Conservation (phyloP, 2,329 filamentous ascomycete genomes). For the Exophiala oligosperma region DNA sequence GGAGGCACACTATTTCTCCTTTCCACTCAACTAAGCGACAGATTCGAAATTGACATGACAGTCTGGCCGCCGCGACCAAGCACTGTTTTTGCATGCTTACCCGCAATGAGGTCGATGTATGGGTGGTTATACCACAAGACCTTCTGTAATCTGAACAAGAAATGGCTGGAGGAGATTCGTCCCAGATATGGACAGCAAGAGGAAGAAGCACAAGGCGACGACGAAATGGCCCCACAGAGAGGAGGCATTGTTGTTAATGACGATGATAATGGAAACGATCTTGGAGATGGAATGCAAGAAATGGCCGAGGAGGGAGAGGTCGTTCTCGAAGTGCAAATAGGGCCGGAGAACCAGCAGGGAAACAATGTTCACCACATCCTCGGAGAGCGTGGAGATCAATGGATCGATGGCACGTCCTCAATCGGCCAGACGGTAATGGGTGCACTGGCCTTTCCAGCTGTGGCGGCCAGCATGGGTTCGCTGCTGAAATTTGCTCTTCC, state of each 20-base stretch:
- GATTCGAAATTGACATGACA: conserved; percentile 51
- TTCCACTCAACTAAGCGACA: conserved; percentile 44
- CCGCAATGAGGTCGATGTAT: conserved; percentile 65
- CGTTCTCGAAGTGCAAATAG: background rate
- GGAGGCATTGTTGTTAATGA: conserved; percentile 44
- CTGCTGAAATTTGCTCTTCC: conserved; percentile 70
- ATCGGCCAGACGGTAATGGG: conserved; percentile 64
- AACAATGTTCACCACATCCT: conserved; percentile 34
- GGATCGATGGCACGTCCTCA: conserved; percentile 55
- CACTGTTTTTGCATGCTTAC: conserved; percentile 65
- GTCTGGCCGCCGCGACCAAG: conserved; percentile 67
- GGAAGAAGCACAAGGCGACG: conserved; percentile 27
- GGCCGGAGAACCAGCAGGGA: conserved; percentile 8
- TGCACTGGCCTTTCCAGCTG: conserved; percentile 75
- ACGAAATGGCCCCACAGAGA: conserved; percentile 34
- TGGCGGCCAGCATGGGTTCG: conserved; percentile 78
- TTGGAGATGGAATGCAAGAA: conserved; percentile 35
- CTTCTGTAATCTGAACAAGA: conserved; percentile 58
- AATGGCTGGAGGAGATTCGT: conserved; percentile 64
- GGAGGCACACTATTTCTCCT: conserved; percentile 61
- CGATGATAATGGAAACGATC: conserved; percentile 45
- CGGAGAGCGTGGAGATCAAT: conserved; percentile 45
- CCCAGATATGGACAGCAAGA: conserved; percentile 48
- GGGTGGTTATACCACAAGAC: conserved; percentile 61
- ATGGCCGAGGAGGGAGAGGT: conserved; percentile 27